Evolutionary conservation across 163 green algal species (phyloP).

Genomic region (Scenedesmus sp.): DNA sequence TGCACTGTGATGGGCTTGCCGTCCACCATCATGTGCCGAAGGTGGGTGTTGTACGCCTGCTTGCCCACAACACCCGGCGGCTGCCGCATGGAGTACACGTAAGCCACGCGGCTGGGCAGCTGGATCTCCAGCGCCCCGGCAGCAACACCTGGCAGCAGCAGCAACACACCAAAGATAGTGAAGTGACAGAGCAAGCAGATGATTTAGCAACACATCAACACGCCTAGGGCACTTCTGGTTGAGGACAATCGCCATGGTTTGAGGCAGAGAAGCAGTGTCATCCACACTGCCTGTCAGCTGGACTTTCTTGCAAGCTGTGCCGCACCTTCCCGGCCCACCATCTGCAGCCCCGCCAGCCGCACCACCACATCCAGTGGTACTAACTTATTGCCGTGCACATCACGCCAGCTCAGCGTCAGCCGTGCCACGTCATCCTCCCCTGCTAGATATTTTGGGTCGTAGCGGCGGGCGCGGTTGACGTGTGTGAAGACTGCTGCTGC

Average conservation of each 20-base stretch:
- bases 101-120: slow-evolving; percentile 14
- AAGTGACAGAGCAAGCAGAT: neutral
- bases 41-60: slow-evolving; percentile 12
- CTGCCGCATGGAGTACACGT: slow-evolving; percentile 32
- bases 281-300: too few relatives aligned
- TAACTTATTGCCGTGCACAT: slow-evolving; percentile 31
- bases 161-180: too few relatives aligned
- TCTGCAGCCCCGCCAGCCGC: neutral
- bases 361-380: slow-evolving; percentile 7
- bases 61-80: neutral
- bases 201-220: too few relatives aligned
- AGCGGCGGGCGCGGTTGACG: slow-evolving; percentile 23
- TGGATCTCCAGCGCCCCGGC: slow-evolving; percentile 37
- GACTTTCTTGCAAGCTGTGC: too few relatives aligned
- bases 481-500: slow-evolving; percentile 39
- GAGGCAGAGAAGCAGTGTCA: too few relatives aligned
- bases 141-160: slow-evolving; percentile 24
- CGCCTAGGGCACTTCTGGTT: too few relatives aligned
- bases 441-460: slow-evolving; percentile 1
- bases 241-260: too few relatives aligned
- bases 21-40: slow-evolving; percentile 38
- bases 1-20: slow-evolving; percentile 29
- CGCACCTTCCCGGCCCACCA: neutral
- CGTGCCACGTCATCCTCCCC: neutral
- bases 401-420: slow-evolving; percentile 35